These are phyloP conservation scores for Phaeosphaeria sp. DNA, from an alignment of 2,329 filamentous ascomycete species.

Conservation along the genomic window DNA sequence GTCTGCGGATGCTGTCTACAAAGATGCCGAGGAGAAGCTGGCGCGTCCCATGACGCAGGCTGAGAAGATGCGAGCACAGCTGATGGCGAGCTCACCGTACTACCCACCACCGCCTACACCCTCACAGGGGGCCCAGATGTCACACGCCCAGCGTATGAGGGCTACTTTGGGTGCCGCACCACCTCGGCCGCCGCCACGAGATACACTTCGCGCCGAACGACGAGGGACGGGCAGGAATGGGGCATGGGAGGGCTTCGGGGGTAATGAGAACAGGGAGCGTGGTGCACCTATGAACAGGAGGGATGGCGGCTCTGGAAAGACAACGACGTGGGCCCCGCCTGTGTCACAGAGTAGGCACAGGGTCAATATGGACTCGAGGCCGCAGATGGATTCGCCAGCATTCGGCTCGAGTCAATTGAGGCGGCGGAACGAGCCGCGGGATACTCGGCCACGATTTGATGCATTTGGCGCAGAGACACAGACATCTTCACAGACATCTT, in stretches of 20 bases:
- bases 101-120: constrained; percentile 12
- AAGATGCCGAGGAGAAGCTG: constrained; percentile 23
- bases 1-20: constrained; percentile 38
- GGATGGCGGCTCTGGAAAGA: not conserved
- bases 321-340: not conserved
- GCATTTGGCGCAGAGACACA: not conserved
- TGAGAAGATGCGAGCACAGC: constrained; percentile 34
- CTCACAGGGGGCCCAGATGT: constrained; percentile 19
- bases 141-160: constrained; percentile 28
- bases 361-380: constrained; percentile 42
- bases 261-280: constrained; percentile 22
- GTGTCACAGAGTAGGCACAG: constrained; percentile 25
- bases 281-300: constrained; percentile 17
- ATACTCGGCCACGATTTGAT: constrained; percentile 2
- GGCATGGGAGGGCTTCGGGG: not conserved
- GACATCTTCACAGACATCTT: too few species aligned
- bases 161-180: constrained; percentile 11
- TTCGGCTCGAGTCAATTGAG: constrained; percentile 36
- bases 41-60: constrained; percentile 33
- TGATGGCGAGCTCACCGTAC: constrained; percentile 24
- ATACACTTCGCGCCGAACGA: constrained; percentile 16
- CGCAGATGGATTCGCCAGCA: constrained; percentile 31
- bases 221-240: not conserved
- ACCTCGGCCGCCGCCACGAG: constrained; percentile 10
- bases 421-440: constrained; percentile 32